Evolutionary conservation across 2,329 filamentous ascomycete species (phyloP), one percentile per base, ranked within the genome.

Genomic region (Elsinoe necatrix): DNA sequence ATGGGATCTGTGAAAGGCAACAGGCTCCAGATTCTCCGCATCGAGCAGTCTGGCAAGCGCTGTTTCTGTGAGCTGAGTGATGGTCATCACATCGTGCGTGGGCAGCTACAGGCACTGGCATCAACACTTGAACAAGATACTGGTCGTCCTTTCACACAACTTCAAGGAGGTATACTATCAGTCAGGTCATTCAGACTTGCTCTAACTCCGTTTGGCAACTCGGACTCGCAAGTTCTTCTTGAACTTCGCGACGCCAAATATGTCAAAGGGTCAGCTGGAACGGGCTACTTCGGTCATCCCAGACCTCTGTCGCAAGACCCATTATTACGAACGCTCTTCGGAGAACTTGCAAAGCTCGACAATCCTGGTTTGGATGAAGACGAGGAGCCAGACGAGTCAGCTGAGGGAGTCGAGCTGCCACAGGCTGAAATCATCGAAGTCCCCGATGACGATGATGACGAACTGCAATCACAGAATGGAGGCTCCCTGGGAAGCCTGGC

Each of bases 1-100:
- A 41, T 60, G 61, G 25, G 57, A 66, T 25, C 64, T 14, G 34
- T 37, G 62, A 55, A 48, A 61, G 41, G 56, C 57, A 57, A 29
- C 31, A 45, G 27, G 12, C 42, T 60, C 34, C 41, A 50, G 31
- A 51, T 54, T 6, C 21, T 47, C 11, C 43, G 41, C 7, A 35
- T 50, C 4, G 14, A 20, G 14, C 45, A 50, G 21, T 9, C 12
- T 3, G 31, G 31, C 16, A 29, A 20, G 18, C 18, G 12, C 8
- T 52, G 23, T n/a, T 9, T 20, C 1, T 52, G 48, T 12, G 29
- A 52, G 6, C 31, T 52, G 6, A 52, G 48, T 18, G 48, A 52
- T 20, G 48, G 48, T 16, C 48, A 52, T 34, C 29, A 37, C 6
- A 35, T 34, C 14, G 25, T 50, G 3, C 25, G 16, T 11, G 45